A percentile compares a stretch with the other conserved stretches of the same genome.
Conservation (phyloP, 148 eudicot genomes). For the Cornus controversa region DNA sequence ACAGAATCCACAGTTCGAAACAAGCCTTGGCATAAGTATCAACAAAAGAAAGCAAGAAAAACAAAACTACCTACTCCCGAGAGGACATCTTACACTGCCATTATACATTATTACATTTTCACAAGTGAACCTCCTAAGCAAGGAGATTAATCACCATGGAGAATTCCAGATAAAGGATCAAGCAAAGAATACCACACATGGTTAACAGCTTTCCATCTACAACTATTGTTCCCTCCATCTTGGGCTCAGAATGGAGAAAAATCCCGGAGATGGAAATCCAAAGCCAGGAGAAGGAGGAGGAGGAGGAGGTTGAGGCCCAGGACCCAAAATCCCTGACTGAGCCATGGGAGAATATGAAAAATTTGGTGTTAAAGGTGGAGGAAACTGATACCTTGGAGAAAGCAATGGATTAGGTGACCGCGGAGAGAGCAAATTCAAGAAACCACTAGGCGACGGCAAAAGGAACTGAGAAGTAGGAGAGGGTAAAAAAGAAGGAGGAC, state of each 20-base stretch:
- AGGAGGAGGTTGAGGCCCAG: conserved; percentile 70
- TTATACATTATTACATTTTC: conserved; percentile 11
- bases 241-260: conserved; percentile 72
- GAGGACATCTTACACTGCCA: conserved; percentile 7
- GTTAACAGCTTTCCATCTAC: conserved; percentile 11
- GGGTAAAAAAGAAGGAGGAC: conserved; percentile 53
- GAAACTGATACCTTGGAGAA: conserved; percentile 72
- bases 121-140: conserved; percentile 16
- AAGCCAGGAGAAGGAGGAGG: conserved; percentile 78
- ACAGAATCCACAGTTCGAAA: conserved; percentile 15
- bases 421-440: conserved; percentile 62
- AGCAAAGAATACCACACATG: conserved; percentile 15
- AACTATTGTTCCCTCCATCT: conserved; percentile 78
- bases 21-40: conserved; percentile 7
- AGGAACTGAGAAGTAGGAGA: conserved; percentile 73
- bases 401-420: conserved; percentile 77
- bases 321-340: conserved; percentile 71
- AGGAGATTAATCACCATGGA: conserved; percentile 7
- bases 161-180: conserved; percentile 5
- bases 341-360: conserved; percentile 62
- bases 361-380: conserved; percentile 72
- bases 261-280: conserved; percentile 76
- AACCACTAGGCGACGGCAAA: conserved; percentile 77
- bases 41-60: conserved; percentile 7
- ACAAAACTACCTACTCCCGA: conserved; percentile 3